phyloP scores from a whole-genome alignment of 257 asterid genomes.

The Nicotiana otophora region DNA sequence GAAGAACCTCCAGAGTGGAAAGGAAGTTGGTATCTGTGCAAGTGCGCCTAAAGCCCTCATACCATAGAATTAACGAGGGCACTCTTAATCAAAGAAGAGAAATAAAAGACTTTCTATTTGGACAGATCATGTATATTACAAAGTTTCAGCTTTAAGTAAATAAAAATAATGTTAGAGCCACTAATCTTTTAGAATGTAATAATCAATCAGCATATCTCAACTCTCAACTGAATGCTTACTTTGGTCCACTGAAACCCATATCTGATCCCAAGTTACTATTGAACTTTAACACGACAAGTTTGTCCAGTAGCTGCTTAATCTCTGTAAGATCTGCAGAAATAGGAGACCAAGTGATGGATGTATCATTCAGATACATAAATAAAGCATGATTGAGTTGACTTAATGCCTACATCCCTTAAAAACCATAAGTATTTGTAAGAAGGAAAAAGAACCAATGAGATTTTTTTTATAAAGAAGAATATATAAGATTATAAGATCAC shows the following conservation, averaged over 20 bases:
- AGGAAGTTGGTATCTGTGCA: not conserved
- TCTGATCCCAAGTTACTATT: constrained; percentile 52
- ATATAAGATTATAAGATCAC: not conserved
- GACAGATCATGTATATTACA: not conserved
- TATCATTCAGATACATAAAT: not conserved
- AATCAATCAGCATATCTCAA: not conserved
- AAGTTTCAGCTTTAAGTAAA: not conserved
- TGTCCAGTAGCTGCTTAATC: constrained; percentile 63
- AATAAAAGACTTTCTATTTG: not conserved
- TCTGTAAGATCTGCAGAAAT: constrained; percentile 47
- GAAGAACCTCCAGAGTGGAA: not conserved
- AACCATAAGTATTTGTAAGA: not conserved
- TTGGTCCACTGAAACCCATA: constrained; percentile 65
- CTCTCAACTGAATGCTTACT: constrained; percentile 46
- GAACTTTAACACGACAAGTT: constrained; percentile 67
- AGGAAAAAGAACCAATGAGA: not conserved
- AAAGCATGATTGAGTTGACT: not conserved
- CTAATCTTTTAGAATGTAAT: not conserved
- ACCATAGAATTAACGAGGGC: not conserved
- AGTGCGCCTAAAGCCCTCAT: not conserved
- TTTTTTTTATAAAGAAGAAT: not conserved
- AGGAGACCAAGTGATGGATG: constrained; percentile 8
- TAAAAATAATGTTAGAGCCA: not conserved
- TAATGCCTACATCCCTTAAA: constrained; percentile 7
- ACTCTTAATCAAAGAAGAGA: not conserved